Evolutionary conservation across 192 early-diverging fungal species (phyloP), one percentile per base, ranked within the genome.

Genomic region (Piromyces sp.): DNA sequence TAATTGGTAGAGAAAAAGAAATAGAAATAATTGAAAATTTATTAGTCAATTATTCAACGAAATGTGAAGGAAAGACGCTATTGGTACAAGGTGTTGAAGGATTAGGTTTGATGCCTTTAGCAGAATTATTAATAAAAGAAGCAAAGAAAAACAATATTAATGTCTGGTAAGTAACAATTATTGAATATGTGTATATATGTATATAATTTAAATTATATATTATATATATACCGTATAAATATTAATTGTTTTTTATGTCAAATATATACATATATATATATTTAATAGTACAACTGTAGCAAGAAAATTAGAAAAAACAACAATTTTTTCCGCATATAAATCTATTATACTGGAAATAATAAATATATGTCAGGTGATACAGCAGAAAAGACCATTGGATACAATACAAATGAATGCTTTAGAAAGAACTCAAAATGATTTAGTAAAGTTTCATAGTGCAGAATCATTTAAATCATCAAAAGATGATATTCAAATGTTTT

Each of bases 31-130:
- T 89, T 36, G 36, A 40, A 14, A 29, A 83, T 6, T 80, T 78
- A 9, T 68, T 89, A 30, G 68, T 81, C 22, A 30, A 36, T 30
- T 78, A 81, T 78, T 51, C 33, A 5, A 68, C 22, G 9, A 83
- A 81, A 26, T 84, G 84, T 28, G 38, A 38, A 17, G 78, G 80
- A 1, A 81, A 40, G 1, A 30, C 86, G 1, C n/a, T 90, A 13
- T 30, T 90, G 15, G 58, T 89, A 29, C 82, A 90, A 79, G 89
- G 86, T 26, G 89, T 89, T 80, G 87, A 89, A 22, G 89, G 89
- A 1, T 84, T 86, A 78, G 89, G 89, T 4, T 58, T 89, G 31
- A 83, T 87, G 16, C 88, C 87, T 30, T 79, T 89, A 26, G 84
- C 86, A 78, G 80, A 87, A 29, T 90, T 81, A 30, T 38, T 85